phyloP scores from a whole-genome alignment of 1,284 basidiomycete genomes.

The Irpex sp. region DNA sequence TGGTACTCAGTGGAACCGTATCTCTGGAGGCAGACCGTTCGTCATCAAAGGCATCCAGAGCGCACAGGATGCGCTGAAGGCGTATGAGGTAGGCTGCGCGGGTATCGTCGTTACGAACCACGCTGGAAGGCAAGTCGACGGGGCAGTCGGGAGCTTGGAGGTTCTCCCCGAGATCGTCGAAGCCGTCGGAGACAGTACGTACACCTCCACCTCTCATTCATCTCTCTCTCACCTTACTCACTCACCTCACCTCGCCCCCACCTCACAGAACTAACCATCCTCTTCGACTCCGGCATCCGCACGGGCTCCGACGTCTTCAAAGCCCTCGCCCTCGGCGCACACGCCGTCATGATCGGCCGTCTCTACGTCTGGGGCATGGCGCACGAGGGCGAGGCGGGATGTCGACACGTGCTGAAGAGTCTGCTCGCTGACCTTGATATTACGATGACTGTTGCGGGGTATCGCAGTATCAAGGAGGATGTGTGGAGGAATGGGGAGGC shows the following conservation, averaged over 20 bases:
- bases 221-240: too few species aligned
- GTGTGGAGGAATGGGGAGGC: constrained; percentile 44
- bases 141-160: constrained; percentile 62
- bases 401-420: constrained; percentile 65
- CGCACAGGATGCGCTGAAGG: constrained; percentile 56
- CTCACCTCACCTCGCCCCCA: too few species aligned
- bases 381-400: constrained; percentile 55
- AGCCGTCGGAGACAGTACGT: constrained; percentile 56
- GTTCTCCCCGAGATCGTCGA: constrained; percentile 60
- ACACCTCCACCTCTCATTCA: background rate
- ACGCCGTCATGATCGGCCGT: constrained; percentile 54
- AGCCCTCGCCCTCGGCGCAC: constrained; percentile 58
- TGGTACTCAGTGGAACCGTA: constrained; percentile 55
- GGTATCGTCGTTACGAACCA: constrained; percentile 72
- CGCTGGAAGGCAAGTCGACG: constrained; percentile 70
- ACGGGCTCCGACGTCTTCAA: constrained; percentile 68
- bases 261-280: constrained; percentile 57
- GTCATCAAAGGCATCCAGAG: constrained; percentile 68
- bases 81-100: constrained; percentile 60
- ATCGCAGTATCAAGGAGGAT: constrained; percentile 47
- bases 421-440: constrained; percentile 70
- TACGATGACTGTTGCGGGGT: constrained; percentile 58
- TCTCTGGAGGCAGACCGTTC: constrained; percentile 63
- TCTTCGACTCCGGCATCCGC: constrained; percentile 70
- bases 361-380: constrained; percentile 62